Evolutionary conservation across 257 asterid genomes (phyloP), one percentile per base, ranked within the genome.

Genomic region (Avicennia marina): DNA sequence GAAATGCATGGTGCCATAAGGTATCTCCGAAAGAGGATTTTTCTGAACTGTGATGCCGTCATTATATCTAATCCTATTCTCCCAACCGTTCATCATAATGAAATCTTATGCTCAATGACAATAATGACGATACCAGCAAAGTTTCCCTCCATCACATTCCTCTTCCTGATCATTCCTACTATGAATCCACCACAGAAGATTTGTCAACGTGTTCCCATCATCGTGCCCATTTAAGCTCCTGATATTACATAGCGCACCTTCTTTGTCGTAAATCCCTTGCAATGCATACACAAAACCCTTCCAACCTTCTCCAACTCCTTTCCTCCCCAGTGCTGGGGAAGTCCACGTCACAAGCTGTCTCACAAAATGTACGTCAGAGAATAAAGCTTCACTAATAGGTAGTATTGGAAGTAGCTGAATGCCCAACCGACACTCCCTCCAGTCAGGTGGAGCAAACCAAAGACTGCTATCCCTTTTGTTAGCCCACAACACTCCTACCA

Each of bases 301-400:
- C 98, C 98, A 91, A 34, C 96, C 96, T 69, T 91, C 98, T 21
- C 88, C 96, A 12, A 85, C 96, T 6, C 96, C 98, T 56, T 78
- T 90, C 77, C 96, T 76, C 1, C 31, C 75, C 72, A 88, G 58
- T 0, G 94, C 94, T 1, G 98, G 94, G 72, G 51, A 39, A 10
- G 93, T 73, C 98, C 98, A 91, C 3, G 27, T 34, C 67, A 91
- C 96, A 3, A 91, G 81, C 72, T 81, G 65, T 62, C 62, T 85
- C 48, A 69, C 86, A 57, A 74, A 91, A 42, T 47, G 26, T 11
- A 63, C 70, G 48, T 88, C 96, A 0, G 94, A 79, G 76, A 88
- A 91, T 36, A 91, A 42, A 57, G 73, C 72, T 55, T 88, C 95
- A 46, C 87, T 80, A 0, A 91, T 78, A 16, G 98, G 98, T 59